Conservation (phyloP, 352 stramenopile species). For the Globisporangium cederbergense region DNA sequence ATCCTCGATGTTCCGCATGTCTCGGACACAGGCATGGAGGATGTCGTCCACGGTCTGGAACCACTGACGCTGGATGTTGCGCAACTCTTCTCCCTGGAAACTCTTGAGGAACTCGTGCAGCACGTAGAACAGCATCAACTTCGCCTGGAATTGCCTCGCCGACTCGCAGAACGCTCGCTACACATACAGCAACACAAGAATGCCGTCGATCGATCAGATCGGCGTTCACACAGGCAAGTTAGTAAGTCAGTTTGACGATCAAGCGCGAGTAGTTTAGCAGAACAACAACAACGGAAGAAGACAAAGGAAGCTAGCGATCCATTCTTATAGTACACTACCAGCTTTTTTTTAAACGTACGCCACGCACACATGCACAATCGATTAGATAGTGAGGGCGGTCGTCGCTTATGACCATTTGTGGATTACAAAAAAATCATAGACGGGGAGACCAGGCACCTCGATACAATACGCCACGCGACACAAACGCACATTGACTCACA, state of each 20-base stretch:
- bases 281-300: slow-evolving; percentile 18
- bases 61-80: slow-evolving; percentile 68
- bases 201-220: slow-evolving; percentile 1
- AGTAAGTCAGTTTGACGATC: slow-evolving; percentile 2
- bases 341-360: slow-evolving; percentile 9
- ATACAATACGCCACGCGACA: slow-evolving; percentile 14
- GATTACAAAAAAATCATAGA: slow-evolving; percentile 7
- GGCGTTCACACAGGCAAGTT: neutral
- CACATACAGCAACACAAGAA: slow-evolving; percentile 11
- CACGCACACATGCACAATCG: slow-evolving; percentile 3
- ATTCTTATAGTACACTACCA: slow-evolving; percentile 18
- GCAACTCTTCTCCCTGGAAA: slow-evolving; percentile 54
- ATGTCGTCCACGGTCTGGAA: slow-evolving; percentile 81
- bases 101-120: slow-evolving; percentile 87
- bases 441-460: slow-evolving; percentile 8
- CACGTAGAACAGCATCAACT: slow-evolving; percentile 87
- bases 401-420: slow-evolving; percentile 3
- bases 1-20: slow-evolving; percentile 64
- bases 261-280: neutral
- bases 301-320: slow-evolving; percentile 13
- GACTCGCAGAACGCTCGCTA: slow-evolving; percentile 61
- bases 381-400: neutral
- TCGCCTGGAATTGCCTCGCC: slow-evolving; percentile 63
- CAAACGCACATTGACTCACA: slow-evolving; percentile 1
- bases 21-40: slow-evolving; percentile 61